Conservation (phyloP, 345 rosid genomes). For the Sisymbrium irio region DNA sequence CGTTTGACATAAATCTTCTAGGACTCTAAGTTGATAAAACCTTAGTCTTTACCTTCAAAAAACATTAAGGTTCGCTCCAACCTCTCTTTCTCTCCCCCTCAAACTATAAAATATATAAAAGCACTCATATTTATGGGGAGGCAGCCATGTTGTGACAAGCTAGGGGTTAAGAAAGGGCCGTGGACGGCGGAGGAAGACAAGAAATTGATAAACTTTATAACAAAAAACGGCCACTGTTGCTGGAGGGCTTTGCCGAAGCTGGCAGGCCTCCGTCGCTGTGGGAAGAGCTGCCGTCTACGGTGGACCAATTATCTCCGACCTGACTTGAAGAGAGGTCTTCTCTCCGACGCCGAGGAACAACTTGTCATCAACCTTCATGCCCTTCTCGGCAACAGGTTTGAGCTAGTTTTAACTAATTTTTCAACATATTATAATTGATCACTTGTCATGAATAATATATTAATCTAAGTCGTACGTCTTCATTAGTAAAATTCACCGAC, state of each 20-base stretch:
- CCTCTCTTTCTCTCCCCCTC: background rate
- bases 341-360: constrained; percentile 56
- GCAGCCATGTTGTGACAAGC: constrained; percentile 73
- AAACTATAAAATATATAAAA: constrained; percentile 4
- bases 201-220: constrained; percentile 56
- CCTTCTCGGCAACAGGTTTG: constrained; percentile 63
- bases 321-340: constrained; percentile 70
- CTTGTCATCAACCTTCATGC: constrained; percentile 72
- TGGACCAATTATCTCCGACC: constrained; percentile 85
- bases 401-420: background rate
- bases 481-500: background rate
- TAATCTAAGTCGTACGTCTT: background rate
- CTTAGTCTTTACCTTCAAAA: background rate
- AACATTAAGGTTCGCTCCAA: background rate
- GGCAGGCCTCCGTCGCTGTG: constrained; percentile 76
- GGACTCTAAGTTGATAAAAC: background rate
- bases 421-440: background rate
- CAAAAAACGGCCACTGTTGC: constrained; percentile 66
- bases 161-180: constrained; percentile 71
- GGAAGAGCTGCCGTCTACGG: constrained; percentile 78
- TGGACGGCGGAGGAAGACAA: constrained; percentile 79
- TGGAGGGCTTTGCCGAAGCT: constrained; percentile 75
- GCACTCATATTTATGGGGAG: constrained; percentile 26
- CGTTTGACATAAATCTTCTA: constrained; percentile 20
- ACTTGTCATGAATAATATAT: background rate